These are phyloP conservation scores for Dendrostoma leiphaemia DNA, from an alignment of 2,329 filamentous ascomycete genomes.

Conservation along the genomic window DNA sequence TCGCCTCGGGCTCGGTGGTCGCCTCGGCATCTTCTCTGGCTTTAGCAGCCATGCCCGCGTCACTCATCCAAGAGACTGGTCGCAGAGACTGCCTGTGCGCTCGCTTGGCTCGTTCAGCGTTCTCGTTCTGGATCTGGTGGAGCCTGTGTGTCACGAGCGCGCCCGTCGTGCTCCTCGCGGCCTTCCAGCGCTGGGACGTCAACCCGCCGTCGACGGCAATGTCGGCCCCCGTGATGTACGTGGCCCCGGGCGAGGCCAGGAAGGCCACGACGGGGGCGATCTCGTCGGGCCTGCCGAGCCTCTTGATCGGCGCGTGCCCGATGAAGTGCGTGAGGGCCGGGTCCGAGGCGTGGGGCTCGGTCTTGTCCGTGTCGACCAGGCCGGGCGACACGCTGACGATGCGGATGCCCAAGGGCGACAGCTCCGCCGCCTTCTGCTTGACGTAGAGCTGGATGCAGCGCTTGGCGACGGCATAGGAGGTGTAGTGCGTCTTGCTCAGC, in stretches of 20 bases:
- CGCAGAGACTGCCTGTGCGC: not conserved
- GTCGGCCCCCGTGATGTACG: constrained; percentile 7
- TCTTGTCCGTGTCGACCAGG: constrained; percentile 1
- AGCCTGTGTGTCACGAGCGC: not conserved
- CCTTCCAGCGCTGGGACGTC: not conserved
- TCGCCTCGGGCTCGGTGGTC: not conserved
- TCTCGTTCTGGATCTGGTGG: not conserved
- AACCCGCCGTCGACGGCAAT: constrained; percentile 6
- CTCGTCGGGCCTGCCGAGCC: constrained; percentile 4
- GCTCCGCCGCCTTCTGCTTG: constrained; percentile 7
- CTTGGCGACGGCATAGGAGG: constrained; percentile 6
- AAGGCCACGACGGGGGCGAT: constrained; percentile 6
- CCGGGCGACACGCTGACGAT: constrained; percentile 10
- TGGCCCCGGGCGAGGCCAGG: constrained; percentile 3
- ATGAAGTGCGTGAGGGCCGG: not conserved
- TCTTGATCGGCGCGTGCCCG: not conserved
- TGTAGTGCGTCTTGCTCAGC: constrained; percentile 5
- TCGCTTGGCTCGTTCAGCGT: not conserved
- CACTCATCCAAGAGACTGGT: no score
- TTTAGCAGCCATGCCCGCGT: no score
- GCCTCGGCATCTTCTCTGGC: no score
- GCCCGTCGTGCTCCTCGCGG: not conserved
- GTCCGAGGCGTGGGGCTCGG: not conserved
- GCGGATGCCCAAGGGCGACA: not conserved
- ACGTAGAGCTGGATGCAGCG: constrained; percentile 8